Percentiles rank a stretch among this genome's conserved stretches.
These are phyloP conservation scores for Nannochloris sp. DNA, from an alignment of 139 green algal genomes.

Conservation along the genomic window DNA sequence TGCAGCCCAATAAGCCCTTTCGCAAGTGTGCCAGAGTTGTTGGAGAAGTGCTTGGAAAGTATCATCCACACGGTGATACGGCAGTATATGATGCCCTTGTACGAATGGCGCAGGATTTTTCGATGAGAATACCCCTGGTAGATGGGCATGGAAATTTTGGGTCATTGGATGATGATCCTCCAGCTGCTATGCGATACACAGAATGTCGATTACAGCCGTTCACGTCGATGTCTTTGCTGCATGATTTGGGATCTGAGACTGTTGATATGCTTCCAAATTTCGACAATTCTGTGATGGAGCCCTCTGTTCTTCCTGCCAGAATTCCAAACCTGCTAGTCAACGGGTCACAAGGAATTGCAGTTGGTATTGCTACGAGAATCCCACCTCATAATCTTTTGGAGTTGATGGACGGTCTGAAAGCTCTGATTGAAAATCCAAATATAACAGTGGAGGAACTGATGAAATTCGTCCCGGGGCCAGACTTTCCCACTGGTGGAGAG, in stretches of 20 bases:
- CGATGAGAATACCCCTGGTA: constrained; percentile 62
- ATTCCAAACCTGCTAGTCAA: constrained; percentile 92
- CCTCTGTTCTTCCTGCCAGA: constrained; percentile 77
- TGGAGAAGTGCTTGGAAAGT: constrained; percentile 97
- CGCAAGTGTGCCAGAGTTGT: constrained; percentile 93
- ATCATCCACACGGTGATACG: constrained; percentile 90
- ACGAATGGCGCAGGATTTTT: constrained; percentile 75
- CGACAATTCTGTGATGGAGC: constrained; percentile 78
- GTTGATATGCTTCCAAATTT: constrained; percentile 80
- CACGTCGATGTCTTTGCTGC: constrained; percentile 62
- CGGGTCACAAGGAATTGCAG: constrained; percentile 85
- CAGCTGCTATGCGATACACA: constrained; percentile 88
- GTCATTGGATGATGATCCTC: constrained; percentile 86
- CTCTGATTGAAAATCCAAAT: constrained; percentile 69
- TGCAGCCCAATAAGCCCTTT: constrained; percentile 68
- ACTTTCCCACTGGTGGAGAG: constrained; percentile 90
- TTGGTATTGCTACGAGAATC: constrained; percentile 92
- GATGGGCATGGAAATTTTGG: constrained; percentile 97
- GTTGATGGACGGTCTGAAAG: constrained; percentile 70
- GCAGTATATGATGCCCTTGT: constrained; percentile 93
- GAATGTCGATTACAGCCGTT: constrained; percentile 58
- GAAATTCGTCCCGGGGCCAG: constrained; percentile 72
- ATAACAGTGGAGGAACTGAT: constrained; percentile 72
- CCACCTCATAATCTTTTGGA: constrained; percentile 93
- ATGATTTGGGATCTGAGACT: constrained; percentile 69